Percentiles rank a stretch among this genome's conserved stretches.
phyloP scores from a whole-genome alignment of 495 filamentous ascomycete genomes.

The Coniosporium apollinis region DNA sequence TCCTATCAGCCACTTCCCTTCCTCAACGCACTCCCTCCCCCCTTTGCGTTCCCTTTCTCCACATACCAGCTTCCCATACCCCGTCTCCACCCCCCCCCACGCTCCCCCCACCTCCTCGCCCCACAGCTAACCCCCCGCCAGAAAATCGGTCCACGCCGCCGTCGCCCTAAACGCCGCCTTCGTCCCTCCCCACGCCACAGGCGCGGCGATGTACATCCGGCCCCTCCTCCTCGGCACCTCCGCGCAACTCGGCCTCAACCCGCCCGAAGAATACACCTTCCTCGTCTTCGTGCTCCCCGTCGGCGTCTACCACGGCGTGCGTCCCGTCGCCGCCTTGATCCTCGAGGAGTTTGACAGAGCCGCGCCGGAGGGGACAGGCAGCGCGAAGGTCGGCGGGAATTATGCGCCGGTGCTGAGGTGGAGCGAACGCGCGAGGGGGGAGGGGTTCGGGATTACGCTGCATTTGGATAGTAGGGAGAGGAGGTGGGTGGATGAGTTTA shows the following conservation, averaged over 20 bases:
- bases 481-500: slow-evolving; percentile 31
- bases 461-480: slow-evolving; percentile 31
- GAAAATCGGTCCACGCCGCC: slow-evolving; percentile 22
- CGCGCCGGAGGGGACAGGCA: slow-evolving; percentile 36
- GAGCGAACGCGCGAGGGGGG: slow-evolving; percentile 23
- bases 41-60: no score
- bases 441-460: slow-evolving; percentile 30
- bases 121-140: no score
- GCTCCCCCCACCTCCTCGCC: no score
- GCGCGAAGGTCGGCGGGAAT: slow-evolving; percentile 41
- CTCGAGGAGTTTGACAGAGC: slow-evolving; percentile 42
- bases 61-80: no score
- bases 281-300: slow-evolving; percentile 27
- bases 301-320: slow-evolving; percentile 23
- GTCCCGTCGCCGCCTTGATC: slow-evolving; percentile 25
- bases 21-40: no score
- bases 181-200: slow-evolving; percentile 26
- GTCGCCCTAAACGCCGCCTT: slow-evolving; percentile 27
- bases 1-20: no score
- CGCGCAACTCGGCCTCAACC: slow-evolving; percentile 20
- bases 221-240: slow-evolving; percentile 26
- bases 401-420: slow-evolving; percentile 37
- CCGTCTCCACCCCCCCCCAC: no score
- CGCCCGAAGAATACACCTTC: slow-evolving; percentile 24
- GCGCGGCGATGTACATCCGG: slow-evolving; percentile 29